Base-by-base conservation (phyloP, 768 basidiomycete genomes). In the Sporobolomyces phaffii region DNA sequence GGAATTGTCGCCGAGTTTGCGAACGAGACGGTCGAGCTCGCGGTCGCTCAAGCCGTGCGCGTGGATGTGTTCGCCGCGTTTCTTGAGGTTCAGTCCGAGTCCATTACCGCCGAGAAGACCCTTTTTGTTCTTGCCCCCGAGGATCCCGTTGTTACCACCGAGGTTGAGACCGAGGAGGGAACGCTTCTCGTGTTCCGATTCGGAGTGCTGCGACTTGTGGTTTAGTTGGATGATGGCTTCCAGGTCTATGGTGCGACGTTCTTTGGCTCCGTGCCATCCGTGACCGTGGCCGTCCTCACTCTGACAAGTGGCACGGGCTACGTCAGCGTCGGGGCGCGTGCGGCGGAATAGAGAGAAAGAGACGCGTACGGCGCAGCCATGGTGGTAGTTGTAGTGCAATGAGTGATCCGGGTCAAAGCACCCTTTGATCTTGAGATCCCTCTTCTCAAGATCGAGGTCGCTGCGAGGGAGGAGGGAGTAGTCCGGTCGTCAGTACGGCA, bases 261-360 rank as follows among this genome's bases (percentile, higher is more conserved):
- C 22, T 5, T 40, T 43, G 15, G 26, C 43, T 15, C 49, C 58
- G 58, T 57, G 64, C 29, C 44, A 59, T 15, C 64, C 64, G 58
- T 65, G 58, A 17, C 57, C 64, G 58, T 60, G 64, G 1, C 64
- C 64, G 41, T 65, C 64, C 29, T 65, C 50, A 34, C 20, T 53
- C n/a, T 50, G 57, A 33, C 34, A 60, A 2, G n/a, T n/a, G n/a
- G n/a, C n/a, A n/a, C n/a, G n/a, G n/a, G n/a, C n/a, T n/a, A n/a
- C n/a, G n/a, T n/a, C n/a, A n/a, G n/a, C n/a, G n/a, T n/a, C n/a
- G n/a, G n/a, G n/a, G n/a, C n/a, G n/a, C n/a, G n/a, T n/a, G n/a
- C n/a, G n/a, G n/a, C n/a, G n/a, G n/a, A n/a, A n/a, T n/a, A n/a
- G n/a, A n/a, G n/a, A 22, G 44, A 24, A 20, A 45, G 44, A 22